Base-by-base conservation (phyloP, 2,329 filamentous ascomycete genomes). In the Penicillium sp. region DNA sequence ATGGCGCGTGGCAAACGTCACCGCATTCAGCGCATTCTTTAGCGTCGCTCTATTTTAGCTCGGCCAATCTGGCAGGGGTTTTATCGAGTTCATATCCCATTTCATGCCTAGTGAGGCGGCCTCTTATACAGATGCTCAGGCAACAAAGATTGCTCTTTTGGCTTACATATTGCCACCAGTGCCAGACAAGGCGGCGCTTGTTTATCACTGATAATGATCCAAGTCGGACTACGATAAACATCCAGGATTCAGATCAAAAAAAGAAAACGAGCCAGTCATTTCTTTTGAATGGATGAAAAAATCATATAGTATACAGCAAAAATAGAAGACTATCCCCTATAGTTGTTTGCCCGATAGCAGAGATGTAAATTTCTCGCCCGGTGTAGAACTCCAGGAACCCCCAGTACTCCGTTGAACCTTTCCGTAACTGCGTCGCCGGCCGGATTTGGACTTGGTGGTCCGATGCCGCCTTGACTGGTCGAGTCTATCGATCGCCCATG, bases 401-500 rank as follows among this genome's bases (percentile, higher is more conserved):
- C 74, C 64, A 63, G 60, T 66, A 62, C 67, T 65, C 58, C 65
- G 62, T 51, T 59, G 59, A 63, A 62, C 60, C 64, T 70, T 71
- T 63, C 66, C 69, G 42, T 66, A 60, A 65, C 53, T 58, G 59
- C 60, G 65, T 61, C 68, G 66, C 70, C 71, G 65, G 60, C 68
- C 65, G 58, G 64, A 66, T 59, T 59, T 65, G 58, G 64, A 66
- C 58, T 59, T 65, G 45, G 47, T 42, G 49, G 47, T 54, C 63
- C 62, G 65, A 33, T 58, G 60, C 57, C 62, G 65, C 67, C 66
- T 67, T 45, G 70, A 69, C 60, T 65, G 67, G 55, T 70, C 65
- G 54, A 77, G 69, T 63, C 71, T 69, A 67, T 76, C 67, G 61
- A 78, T 75, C 49, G 71, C 70, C 72, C 73, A 77, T 49, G 68